phyloP scores from a whole-genome alignment of 2,329 filamentous ascomycete genomes.

The Colletotrichum sp. region DNA sequence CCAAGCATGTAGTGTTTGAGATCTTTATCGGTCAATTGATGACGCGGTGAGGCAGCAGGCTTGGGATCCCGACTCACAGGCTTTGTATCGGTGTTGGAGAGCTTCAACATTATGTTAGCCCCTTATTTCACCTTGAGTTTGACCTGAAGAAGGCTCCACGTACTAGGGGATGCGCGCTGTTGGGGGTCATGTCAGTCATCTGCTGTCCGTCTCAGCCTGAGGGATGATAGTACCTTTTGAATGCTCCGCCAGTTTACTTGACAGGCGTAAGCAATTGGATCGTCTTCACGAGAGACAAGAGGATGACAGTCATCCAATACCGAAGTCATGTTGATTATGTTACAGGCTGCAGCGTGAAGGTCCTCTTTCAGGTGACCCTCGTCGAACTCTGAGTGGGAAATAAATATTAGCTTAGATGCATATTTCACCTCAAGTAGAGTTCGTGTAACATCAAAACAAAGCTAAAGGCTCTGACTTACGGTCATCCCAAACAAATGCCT shows the following conservation, averaged over 20 bases:
- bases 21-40: neutral
- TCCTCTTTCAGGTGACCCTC: neutral
- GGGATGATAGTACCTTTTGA: neutral
- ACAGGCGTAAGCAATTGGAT: neutral
- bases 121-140: neutral
- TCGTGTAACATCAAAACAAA: too few relatives aligned
- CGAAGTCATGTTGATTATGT: neutral
- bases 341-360: neutral
- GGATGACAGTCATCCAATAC: neutral
- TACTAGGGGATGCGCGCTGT: neutral
- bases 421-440: too few relatives aligned
- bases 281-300: neutral
- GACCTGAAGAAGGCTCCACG: too few relatives aligned
- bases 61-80: neutral
- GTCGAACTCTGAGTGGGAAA: neutral
- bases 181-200: neutral
- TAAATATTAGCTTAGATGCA: accelerated
- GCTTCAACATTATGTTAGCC: neutral
- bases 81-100: neutral
- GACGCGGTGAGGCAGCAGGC: neutral
- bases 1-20: neutral
- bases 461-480: neutral
- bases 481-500: neutral
- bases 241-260: neutral
- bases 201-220: too few relatives aligned